These are phyloP conservation scores for Colletotrichum sp. DNA, from an alignment of 2,329 filamentous ascomycete genomes.

Conservation along the genomic window DNA sequence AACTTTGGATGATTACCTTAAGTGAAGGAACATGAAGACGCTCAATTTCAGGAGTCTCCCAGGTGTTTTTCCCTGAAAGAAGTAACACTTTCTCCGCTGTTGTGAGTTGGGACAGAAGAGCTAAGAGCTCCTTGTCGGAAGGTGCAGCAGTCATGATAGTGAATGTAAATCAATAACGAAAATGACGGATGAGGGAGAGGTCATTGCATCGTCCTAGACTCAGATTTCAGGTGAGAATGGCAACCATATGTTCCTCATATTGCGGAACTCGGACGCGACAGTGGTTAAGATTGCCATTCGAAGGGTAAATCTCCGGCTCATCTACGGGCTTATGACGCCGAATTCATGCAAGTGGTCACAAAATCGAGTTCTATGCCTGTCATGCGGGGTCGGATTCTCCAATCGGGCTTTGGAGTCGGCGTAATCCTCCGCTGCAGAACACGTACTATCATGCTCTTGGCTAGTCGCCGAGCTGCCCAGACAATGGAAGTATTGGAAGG, in stretches of 20 bases:
- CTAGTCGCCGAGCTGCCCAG: not conserved
- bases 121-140: not conserved
- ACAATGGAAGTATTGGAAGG: not conserved
- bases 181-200: not conserved
- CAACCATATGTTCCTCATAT: not conserved
- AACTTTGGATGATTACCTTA: not conserved
- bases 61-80: not conserved
- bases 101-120: not conserved
- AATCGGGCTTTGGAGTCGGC: not conserved
- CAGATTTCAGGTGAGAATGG: not conserved
- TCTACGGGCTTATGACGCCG: not conserved
- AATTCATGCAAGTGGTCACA: not conserved
- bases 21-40: not conserved
- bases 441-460: not conserved
- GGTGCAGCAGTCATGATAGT: not conserved
- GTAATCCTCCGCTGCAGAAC: not conserved
- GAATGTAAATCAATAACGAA: not conserved
- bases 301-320: not conserved
- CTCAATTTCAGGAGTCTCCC: not conserved
- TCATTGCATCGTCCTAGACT: not conserved
- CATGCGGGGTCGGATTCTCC: not conserved
- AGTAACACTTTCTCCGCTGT: not conserved
- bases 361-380: not conserved
- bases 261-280: accelerated
- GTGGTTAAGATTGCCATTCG: not conserved